A percentile compares a stretch with the other conserved stretches of the same genome.
These are phyloP conservation scores for Thyridium curvatum DNA, from an alignment of 2,329 filamentous ascomycete genomes.

Conservation along the genomic window DNA sequence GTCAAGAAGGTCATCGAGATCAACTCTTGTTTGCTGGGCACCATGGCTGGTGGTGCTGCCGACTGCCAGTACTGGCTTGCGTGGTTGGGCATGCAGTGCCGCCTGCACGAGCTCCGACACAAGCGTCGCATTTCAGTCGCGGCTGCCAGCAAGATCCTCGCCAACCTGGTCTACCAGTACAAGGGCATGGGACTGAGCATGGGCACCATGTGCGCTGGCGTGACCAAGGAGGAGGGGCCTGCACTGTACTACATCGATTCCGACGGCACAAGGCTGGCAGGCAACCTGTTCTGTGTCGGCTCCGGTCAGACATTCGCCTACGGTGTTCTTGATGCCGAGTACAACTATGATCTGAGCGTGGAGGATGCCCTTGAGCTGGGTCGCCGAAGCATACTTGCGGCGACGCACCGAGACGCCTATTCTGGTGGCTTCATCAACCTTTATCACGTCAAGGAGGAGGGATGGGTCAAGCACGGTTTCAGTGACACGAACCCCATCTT, in stretches of 20 bases:
- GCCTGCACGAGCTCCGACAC: constrained; percentile 97
- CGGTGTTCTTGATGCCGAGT: constrained; percentile 93
- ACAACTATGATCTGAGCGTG: constrained; percentile 79
- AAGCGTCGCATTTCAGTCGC: constrained; percentile 98
- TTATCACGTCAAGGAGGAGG: constrained; percentile 98
- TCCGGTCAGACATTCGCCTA: constrained; percentile 99
- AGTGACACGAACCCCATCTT: constrained; percentile 98
- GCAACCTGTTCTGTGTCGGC: constrained; percentile 97
- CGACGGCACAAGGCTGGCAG: constrained; percentile 85
- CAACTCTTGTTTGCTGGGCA: constrained; percentile 88
- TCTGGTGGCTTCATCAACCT: constrained; percentile 98
- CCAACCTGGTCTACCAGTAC: constrained; percentile 97
- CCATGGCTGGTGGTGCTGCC: constrained; percentile 96
- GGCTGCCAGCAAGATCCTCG: constrained; percentile 95
- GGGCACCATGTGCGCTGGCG: constrained; percentile 99
- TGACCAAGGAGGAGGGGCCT: constrained; percentile 90
- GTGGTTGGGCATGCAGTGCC: constrained; percentile 98
- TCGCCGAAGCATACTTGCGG: constrained; percentile 85
- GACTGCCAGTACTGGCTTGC: constrained; percentile 99
- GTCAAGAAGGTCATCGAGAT: constrained; percentile 99
- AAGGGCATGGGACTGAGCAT: constrained; percentile 98
- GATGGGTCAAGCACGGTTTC: constrained; percentile 99
- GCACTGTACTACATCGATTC: constrained; percentile 99
- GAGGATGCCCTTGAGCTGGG: constrained; percentile 90
- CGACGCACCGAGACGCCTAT: constrained; percentile 96